A percentile compares a stretch with the other conserved stretches of the same genome.
Evolutionary conservation across 768 basidiomycete genomes (phyloP).

Genomic region (Myochromella boudieri): DNA sequence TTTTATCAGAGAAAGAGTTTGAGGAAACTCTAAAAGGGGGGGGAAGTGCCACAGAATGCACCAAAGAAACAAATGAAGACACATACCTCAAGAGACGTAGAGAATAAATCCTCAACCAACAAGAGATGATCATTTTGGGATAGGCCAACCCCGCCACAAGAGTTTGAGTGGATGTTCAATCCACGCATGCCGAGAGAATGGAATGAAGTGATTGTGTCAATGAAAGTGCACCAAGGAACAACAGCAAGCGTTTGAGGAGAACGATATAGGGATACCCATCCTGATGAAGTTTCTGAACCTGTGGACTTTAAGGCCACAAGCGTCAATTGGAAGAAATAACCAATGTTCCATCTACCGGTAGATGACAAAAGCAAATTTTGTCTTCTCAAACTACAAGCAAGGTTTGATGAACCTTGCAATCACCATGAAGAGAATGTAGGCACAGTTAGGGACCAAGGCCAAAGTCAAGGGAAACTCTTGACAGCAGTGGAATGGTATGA

Average conservation of each 20-base stretch:
- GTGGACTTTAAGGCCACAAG: background rate
- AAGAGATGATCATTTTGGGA: background rate
- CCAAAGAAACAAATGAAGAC: too few relatives aligned
- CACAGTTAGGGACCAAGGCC: background rate
- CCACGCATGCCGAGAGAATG: constrained; percentile 21
- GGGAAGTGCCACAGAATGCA: too few relatives aligned
- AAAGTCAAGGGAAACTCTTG: constrained; percentile 5
- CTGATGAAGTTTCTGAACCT: background rate
- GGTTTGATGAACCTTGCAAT: background rate
- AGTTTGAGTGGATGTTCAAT: too few relatives aligned
- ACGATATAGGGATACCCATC: background rate
- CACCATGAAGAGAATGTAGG: background rate
- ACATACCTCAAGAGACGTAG: too few relatives aligned
- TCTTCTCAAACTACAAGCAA: background rate
- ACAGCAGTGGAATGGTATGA: constrained; percentile 20
- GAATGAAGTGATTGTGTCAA: constrained; percentile 16
- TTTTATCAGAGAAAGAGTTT: too few relatives aligned
- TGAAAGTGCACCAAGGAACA: background rate
- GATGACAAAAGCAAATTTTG: background rate
- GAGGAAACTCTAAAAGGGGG: too few relatives aligned
- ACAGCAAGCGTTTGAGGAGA: background rate
- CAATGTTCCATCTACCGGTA: background rate
- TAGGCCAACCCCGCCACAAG: background rate
- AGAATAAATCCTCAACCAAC: too few relatives aligned
- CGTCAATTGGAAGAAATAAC: background rate